Evolutionary conservation across 2,329 filamentous ascomycete species (phyloP).

Genomic region (Phialophora expanda): DNA sequence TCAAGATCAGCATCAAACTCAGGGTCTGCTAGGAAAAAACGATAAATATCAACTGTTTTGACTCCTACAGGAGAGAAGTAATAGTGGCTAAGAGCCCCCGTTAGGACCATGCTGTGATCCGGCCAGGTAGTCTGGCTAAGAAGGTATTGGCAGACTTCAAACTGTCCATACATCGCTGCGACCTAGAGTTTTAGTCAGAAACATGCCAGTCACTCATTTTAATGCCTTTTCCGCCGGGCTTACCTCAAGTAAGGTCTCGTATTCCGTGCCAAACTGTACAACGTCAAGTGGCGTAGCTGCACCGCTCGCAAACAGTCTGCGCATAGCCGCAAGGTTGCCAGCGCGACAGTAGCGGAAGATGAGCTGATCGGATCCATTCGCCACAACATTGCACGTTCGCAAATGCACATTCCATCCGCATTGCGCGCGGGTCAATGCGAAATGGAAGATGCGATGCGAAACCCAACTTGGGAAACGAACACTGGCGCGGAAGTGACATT

Average conservation of each 20-base stretch:
- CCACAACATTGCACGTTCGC: constrained; percentile 15
- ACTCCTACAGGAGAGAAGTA: too few species aligned
- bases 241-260: background rate
- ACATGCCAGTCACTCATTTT: too few species aligned
- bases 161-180: background rate
- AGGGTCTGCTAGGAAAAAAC: background rate
- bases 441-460: constrained; percentile 9
- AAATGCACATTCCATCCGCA: constrained; percentile 17
- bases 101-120: background rate
- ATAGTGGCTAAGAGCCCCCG: too few species aligned
- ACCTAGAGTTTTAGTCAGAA: background rate
- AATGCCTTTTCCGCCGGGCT: background rate
- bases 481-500: background rate
- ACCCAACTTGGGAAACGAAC: constrained; percentile 14
- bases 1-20: background rate
- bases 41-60: background rate
- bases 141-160: constrained; percentile 3
- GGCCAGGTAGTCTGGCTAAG: background rate
- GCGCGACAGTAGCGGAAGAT: constrained; percentile 9
- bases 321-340: constrained; percentile 16
- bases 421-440: constrained; percentile 8
- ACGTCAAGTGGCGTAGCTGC: constrained; percentile 17
- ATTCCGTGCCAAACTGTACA: constrained; percentile 4
- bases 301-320: constrained; percentile 14
- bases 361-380: background rate